Percentiles rank a stretch among this genome's conserved stretches.
These are phyloP conservation scores for Epichloe sibirici DNA, from an alignment of 2,329 filamentous ascomycete genomes.

Conservation along the genomic window DNA sequence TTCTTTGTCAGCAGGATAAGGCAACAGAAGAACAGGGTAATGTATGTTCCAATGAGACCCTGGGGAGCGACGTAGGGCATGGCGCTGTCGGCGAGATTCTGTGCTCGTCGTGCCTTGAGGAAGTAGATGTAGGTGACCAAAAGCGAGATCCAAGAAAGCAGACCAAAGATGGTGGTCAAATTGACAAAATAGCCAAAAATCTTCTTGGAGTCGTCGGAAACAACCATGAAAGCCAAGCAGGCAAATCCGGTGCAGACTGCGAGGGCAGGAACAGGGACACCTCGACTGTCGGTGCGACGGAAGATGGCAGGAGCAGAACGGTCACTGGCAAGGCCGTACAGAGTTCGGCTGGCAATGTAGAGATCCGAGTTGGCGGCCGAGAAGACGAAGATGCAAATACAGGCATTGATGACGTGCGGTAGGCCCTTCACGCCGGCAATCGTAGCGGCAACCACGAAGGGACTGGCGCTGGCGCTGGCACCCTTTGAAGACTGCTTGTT, in stretches of 20 bases:
- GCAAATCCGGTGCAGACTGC: constrained; percentile 47
- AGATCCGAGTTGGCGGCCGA: constrained; percentile 67
- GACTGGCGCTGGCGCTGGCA: constrained; percentile 37
- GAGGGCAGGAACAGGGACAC: constrained; percentile 58
- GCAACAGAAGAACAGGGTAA: constrained; percentile 56
- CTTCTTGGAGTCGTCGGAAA: constrained; percentile 39
- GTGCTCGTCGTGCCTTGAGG: constrained; percentile 48
- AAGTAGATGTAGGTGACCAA: constrained; percentile 57
- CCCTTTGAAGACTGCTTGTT: constrained; percentile 21
- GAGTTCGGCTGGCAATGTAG: constrained; percentile 61
- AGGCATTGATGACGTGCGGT: constrained; percentile 59
- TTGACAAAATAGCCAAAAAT: constrained; percentile 58
- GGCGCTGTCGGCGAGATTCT: constrained; percentile 40
- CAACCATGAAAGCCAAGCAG: constrained; percentile 58
- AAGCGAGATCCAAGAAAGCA: constrained; percentile 56
- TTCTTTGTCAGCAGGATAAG: constrained; percentile 75
- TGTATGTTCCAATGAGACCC: constrained; percentile 56
- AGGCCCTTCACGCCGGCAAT: constrained; percentile 50
- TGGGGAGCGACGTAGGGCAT: constrained; percentile 59
- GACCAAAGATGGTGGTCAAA: constrained; percentile 53
- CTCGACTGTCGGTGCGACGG: constrained; percentile 55
- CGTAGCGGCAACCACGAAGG: constrained; percentile 63
- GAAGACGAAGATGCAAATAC: constrained; percentile 65
- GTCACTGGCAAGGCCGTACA: constrained; percentile 61
- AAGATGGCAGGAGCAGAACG: constrained; percentile 62